phyloP scores from a whole-genome alignment of 2,329 filamentous ascomycete genomes.

The Penicillium concentricum region DNA sequence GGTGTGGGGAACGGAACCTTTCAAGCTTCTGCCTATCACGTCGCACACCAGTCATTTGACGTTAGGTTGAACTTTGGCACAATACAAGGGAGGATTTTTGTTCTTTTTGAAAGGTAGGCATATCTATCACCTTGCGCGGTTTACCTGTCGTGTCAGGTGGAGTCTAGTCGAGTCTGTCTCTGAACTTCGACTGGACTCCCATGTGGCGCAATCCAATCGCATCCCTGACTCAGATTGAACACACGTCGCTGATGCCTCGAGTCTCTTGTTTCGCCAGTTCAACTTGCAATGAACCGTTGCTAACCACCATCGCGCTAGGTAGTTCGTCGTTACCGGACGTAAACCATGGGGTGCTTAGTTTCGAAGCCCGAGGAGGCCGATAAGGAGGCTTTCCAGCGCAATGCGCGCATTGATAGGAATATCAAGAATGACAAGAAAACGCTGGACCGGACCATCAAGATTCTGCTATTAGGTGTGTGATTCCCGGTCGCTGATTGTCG shows the following conservation, averaged over 20 bases:
- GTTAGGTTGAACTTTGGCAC: neutral
- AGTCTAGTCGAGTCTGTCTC: conserved; percentile 12
- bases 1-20: conserved; percentile 24
- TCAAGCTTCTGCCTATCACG: conserved; percentile 7
- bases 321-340: conserved; percentile 4
- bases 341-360: conserved; percentile 46
- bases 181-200: conserved; percentile 3
- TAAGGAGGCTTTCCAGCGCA: conserved; percentile 43
- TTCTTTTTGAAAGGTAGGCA: conserved; percentile 5
- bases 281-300: conserved; percentile 3
- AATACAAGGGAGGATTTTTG: conserved; percentile 4
- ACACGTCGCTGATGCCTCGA: conserved; percentile 3
- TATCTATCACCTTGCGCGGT: neutral
- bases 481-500: neutral
- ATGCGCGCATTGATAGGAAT: conserved; percentile 75
- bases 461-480: conserved; percentile 79
- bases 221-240: conserved; percentile 25
- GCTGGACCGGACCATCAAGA: conserved; percentile 84
- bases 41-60: neutral
- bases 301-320: conserved; percentile 9
- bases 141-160: neutral
- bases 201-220: conserved; percentile 12
- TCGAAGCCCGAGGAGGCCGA: conserved; percentile 44
- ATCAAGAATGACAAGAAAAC: conserved; percentile 86
- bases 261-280: neutral